phyloP scores from a whole-genome alignment of 805 yeast genomes.

The Lachancea waltii region DNA sequence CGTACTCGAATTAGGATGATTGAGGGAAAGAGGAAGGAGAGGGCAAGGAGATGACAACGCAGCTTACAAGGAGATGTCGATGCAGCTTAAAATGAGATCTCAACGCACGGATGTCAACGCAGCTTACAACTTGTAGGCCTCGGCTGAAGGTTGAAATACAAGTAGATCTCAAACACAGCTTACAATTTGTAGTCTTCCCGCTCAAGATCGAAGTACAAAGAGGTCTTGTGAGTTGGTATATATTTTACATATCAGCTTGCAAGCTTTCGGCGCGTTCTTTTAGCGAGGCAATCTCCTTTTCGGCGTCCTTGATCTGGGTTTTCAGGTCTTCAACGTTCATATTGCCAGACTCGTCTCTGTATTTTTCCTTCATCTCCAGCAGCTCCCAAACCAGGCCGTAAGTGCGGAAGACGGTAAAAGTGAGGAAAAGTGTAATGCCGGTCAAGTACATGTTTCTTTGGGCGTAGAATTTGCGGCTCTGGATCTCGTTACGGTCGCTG shows the following conservation, averaged over 20 bases:
- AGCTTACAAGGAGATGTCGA: no score
- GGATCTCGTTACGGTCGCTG: constrained; percentile 70
- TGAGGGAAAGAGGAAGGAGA: no score
- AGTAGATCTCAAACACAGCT: no score
- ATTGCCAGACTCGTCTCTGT: constrained; percentile 17
- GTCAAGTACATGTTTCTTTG: constrained; percentile 95
- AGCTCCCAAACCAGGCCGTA: constrained; percentile 73
- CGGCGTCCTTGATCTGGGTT: constrained; percentile 48
- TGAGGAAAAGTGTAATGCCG: constrained; percentile 88
- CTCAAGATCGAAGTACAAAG: no score
- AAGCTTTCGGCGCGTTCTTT: constrained; percentile 69
- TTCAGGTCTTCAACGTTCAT: constrained; percentile 34
- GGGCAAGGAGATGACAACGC: no score
- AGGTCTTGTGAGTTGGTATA: no score
- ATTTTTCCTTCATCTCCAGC: constrained; percentile 54
- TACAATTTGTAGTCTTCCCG: no score
- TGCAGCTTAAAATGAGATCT: no score
- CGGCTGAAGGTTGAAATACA: no score
- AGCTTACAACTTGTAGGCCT: no score
- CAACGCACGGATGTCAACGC: no score
- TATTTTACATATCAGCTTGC: constrained; percentile 52
- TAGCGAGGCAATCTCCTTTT: constrained; percentile 57
- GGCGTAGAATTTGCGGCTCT: constrained; percentile 88
- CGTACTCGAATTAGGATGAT: constrained; percentile 43
- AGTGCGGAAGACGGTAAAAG: constrained; percentile 79